A percentile compares a stretch with the other conserved stretches of the same genome.
These are phyloP conservation scores for Pseudozyma pruni DNA, from an alignment of 1,284 basidiomycete species.

Conservation along the genomic window DNA sequence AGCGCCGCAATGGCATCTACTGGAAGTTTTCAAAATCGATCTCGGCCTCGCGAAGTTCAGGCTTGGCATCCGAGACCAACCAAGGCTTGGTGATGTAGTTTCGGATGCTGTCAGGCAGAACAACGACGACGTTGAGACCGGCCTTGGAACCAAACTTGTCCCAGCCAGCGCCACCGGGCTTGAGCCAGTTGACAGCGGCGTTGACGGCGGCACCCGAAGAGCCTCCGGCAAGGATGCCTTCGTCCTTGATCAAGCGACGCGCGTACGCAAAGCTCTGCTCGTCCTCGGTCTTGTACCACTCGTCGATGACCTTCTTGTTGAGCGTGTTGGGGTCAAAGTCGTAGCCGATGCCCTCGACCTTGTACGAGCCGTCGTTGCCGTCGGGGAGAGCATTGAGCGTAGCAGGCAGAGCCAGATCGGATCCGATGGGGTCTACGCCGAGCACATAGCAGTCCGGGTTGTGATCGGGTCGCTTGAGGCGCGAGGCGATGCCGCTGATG, in stretches of 20 bases:
- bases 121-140: conserved; percentile 85
- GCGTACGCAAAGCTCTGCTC: conserved; percentile 82
- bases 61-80: conserved; percentile 59
- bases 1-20: conserved; percentile 5
- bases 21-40: conserved; percentile 50
- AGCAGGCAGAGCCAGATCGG: conserved; percentile 82
- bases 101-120: conserved; percentile 89
- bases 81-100: conserved; percentile 91
- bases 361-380: conserved; percentile 76
- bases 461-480: conserved; percentile 72
- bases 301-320: conserved; percentile 55
- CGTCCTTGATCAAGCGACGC: conserved; percentile 81
- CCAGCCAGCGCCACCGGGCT: conserved; percentile 74
- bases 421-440: conserved; percentile 93
- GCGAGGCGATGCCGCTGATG: conserved; percentile 84
- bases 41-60: conserved; percentile 41
- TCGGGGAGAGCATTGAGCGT: conserved; percentile 72
- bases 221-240: conserved; percentile 90
- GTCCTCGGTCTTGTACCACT: conserved; percentile 88
- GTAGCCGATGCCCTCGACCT: conserved; percentile 89
- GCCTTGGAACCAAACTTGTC: conserved; percentile 75
- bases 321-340: conserved; percentile 61
- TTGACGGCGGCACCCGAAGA: conserved; percentile 86
- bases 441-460: conserved; percentile 72
- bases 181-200: conserved; percentile 82